phyloP scores from a whole-genome alignment of 768 basidiomycete species.

The Artomyces pyxidatus region DNA sequence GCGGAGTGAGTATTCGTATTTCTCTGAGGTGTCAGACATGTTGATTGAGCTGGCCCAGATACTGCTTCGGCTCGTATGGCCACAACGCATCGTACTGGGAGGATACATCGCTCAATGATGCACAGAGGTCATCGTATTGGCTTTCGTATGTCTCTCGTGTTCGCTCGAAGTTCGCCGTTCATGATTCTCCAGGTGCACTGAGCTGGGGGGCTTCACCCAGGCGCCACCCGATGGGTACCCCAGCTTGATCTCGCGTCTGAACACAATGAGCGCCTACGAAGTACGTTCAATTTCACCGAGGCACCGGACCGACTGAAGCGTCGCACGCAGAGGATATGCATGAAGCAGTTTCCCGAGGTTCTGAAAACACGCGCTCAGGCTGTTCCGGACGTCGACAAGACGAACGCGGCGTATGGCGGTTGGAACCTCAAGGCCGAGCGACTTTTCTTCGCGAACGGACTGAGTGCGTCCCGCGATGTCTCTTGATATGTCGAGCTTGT shows the following conservation, averaged over 20 bases:
- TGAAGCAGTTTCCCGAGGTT: slow-evolving; percentile 12
- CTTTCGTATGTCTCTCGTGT: slow-evolving; percentile 35
- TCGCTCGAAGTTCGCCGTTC: background rate
- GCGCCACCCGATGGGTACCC: background rate
- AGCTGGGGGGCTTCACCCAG: slow-evolving; percentile 41
- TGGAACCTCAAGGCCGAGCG: slow-evolving; percentile 17
- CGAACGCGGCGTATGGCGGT: slow-evolving; percentile 16
- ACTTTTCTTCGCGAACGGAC: slow-evolving; percentile 18
- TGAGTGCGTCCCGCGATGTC: background rate
- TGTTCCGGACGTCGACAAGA: slow-evolving; percentile 7
- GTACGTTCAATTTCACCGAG: background rate
- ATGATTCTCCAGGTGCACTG: slow-evolving; percentile 45
- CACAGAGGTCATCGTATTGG: slow-evolving; percentile 61
- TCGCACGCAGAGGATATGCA: slow-evolving; percentile 14
- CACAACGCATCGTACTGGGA: slow-evolving; percentile 37
- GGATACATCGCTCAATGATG: slow-evolving; percentile 46
- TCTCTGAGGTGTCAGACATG: slow-evolving; percentile 19
- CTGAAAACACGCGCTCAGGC: slow-evolving; percentile 12
- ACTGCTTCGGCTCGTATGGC: slow-evolving; percentile 37
- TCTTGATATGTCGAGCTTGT: background rate
- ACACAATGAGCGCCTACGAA: background rate
- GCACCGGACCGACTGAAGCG: too few species aligned
- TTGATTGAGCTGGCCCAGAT: slow-evolving; percentile 27
- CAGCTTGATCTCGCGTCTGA: background rate
- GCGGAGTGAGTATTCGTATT: slow-evolving; percentile 41